phyloP scores from a whole-genome alignment of 148 eudicot species.

The Rhododendron mucronatum region DNA sequence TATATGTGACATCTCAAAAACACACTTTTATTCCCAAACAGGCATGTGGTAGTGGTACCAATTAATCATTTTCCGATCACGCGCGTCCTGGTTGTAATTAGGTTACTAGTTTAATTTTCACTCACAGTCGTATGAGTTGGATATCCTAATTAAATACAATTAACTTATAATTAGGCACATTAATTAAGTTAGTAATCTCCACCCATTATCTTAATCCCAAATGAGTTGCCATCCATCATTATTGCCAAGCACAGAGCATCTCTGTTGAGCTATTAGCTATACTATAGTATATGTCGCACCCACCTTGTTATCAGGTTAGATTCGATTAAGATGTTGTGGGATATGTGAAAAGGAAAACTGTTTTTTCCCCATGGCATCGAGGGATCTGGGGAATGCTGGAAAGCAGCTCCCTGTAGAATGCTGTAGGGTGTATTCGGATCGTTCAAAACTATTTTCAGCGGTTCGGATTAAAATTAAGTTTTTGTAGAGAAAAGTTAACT shows the following conservation, averaged over 20 bases:
- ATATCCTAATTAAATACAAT: not conserved
- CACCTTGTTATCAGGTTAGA: not conserved
- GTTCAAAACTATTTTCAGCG: too few species aligned
- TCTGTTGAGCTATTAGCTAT: not conserved
- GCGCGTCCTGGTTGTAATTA: not conserved
- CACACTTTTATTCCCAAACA: not conserved
- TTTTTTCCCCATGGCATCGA: not conserved
- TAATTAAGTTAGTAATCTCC: not conserved
- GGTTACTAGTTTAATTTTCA: not conserved
- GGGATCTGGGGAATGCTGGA: too few species aligned
- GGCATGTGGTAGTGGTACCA: not conserved
- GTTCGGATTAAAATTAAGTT: too few species aligned
- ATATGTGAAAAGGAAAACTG: not conserved
- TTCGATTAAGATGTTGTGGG: not conserved
- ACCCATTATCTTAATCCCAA: not conserved
- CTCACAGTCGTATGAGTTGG: not conserved
- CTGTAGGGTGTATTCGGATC: fast-evolving
- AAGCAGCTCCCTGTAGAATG: too few species aligned
- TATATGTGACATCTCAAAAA: not conserved
- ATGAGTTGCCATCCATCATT: constrained; percentile 1
- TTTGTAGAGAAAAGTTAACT: too few species aligned
- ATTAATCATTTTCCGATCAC: not conserved
- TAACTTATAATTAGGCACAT: not conserved
- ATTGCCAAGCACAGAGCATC: not conserved
- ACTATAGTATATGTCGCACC: not conserved